Evolutionary conservation across 768 basidiomycete species (phyloP).

Genomic region (Phanerochaete sordida): DNA sequence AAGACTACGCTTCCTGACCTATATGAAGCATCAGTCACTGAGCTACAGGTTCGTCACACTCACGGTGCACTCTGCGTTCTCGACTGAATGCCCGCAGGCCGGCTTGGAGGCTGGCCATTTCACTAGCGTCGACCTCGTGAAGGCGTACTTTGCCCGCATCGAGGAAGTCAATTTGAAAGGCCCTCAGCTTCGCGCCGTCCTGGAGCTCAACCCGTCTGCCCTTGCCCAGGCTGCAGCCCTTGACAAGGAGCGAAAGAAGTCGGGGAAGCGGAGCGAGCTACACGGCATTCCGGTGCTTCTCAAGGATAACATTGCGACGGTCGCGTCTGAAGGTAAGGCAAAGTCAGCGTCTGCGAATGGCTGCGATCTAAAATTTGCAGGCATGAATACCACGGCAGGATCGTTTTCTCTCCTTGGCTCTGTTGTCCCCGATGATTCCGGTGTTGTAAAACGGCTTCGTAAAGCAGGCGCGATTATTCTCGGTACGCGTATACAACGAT

Average conservation of each 20-base stretch:
- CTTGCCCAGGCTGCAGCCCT: slow-evolving; percentile 43
- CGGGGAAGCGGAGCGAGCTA: slow-evolving; percentile 21
- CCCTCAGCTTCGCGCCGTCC: slow-evolving; percentile 51
- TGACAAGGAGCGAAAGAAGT: slow-evolving; percentile 17
- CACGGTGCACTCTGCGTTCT: not conserved
- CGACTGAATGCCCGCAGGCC: slow-evolving; percentile 26
- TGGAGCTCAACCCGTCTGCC: slow-evolving; percentile 55
- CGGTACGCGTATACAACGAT: slow-evolving; percentile 17
- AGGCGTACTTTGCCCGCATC: slow-evolving; percentile 67
- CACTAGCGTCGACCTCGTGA: slow-evolving; percentile 58
- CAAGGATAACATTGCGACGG: slow-evolving; percentile 36
- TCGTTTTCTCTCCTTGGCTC: slow-evolving; percentile 31
- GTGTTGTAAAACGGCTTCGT: slow-evolving; percentile 29
- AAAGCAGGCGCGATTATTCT: slow-evolving; percentile 37
- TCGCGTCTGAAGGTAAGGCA: slow-evolving; percentile 28
- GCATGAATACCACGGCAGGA: slow-evolving; percentile 36
- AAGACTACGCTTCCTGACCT: slow-evolving; percentile 42
- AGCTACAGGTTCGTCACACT: slow-evolving; percentile 31
- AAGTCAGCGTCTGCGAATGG: not conserved
- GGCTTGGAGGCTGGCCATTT: slow-evolving; percentile 51
- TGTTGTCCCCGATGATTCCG: slow-evolving; percentile 31
- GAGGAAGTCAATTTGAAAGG: slow-evolving; percentile 67
- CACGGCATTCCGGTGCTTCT: slow-evolving; percentile 36
- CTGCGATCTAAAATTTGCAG: slow-evolving; percentile 16
- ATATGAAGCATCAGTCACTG: slow-evolving; percentile 55